Evolutionary conservation across 2,329 filamentous ascomycete genomes (phyloP).

Genomic region (Colletotrichum sp.): DNA sequence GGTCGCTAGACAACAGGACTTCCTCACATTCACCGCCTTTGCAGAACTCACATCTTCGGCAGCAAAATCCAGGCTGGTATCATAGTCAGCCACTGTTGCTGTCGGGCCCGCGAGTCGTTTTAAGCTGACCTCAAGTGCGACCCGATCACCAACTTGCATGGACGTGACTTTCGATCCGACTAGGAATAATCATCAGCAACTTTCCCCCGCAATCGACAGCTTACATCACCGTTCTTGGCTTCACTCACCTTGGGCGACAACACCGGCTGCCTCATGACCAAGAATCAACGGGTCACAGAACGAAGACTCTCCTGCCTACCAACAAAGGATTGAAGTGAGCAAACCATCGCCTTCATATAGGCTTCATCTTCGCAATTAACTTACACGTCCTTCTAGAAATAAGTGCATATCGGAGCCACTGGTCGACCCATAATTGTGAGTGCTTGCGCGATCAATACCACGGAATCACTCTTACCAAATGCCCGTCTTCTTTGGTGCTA

Average conservation of each 20-base stretch:
- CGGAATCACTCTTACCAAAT: background rate
- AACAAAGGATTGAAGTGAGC: background rate
- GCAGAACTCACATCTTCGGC: background rate
- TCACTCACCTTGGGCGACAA: background rate
- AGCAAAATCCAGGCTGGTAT: background rate
- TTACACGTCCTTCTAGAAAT: background rate
- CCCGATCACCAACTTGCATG: background rate
- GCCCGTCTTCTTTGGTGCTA: background rate
- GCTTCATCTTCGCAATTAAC: background rate
- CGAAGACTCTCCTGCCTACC: background rate
- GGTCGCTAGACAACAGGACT: too few relatives aligned
- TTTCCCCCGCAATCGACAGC: background rate
- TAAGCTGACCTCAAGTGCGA: background rate
- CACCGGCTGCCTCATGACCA: background rate
- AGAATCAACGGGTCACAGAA: background rate
- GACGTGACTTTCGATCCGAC: background rate
- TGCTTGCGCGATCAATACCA: background rate
- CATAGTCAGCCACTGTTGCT: background rate
- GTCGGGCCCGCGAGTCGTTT: background rate
- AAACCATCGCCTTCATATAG: background rate
- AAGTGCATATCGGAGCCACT: background rate
- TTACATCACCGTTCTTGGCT: background rate
- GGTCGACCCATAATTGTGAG: background rate
- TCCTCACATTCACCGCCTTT: background rate
- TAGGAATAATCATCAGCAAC: background rate